Conservation (phyloP, 2,329 filamentous ascomycete species). For the Ramularia collo-cygni region DNA sequence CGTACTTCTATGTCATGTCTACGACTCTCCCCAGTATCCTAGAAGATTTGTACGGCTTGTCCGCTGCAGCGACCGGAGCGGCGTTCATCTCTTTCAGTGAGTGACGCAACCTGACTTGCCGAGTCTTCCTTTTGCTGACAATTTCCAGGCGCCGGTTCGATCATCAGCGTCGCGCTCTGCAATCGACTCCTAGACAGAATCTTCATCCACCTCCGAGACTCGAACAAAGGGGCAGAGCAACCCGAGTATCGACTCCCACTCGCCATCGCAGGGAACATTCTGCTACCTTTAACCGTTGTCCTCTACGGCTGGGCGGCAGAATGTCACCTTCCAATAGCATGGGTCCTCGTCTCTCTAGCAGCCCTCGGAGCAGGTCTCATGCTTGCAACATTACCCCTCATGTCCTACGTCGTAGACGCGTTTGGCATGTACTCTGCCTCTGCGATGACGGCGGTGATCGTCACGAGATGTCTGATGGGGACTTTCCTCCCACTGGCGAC, state of each 20-base stretch:
- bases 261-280: slow-evolving; percentile 46
- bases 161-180: slow-evolving; percentile 32
- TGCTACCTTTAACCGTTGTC: slow-evolving; percentile 49
- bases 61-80: slow-evolving; percentile 46
- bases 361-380: slow-evolving; percentile 45
- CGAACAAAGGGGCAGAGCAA: slow-evolving; percentile 21
- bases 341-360: slow-evolving; percentile 48
- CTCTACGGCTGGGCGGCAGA: slow-evolving; percentile 54
- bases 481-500: slow-evolving; percentile 42
- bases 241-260: slow-evolving; percentile 61
- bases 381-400: slow-evolving; percentile 38
- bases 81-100: slow-evolving; percentile 51
- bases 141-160: slow-evolving; percentile 28
- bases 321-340: slow-evolving; percentile 45
- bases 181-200: slow-evolving; percentile 34
- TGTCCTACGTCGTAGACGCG: slow-evolving; percentile 41
- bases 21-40: slow-evolving; percentile 41
- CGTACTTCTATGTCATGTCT: slow-evolving; percentile 42
- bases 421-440: slow-evolving; percentile 42
- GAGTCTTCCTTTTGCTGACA: too few species aligned
- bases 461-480: slow-evolving; percentile 38
- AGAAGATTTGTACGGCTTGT: slow-evolving; percentile 35
- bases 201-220: slow-evolving; percentile 25
- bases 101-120: slow-evolving; percentile 14
- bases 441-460: slow-evolving; percentile 39